These are phyloP conservation scores for Aspergillus costaricaensis DNA, from an alignment of 2,329 filamentous ascomycete species.

Conservation along the genomic window DNA sequence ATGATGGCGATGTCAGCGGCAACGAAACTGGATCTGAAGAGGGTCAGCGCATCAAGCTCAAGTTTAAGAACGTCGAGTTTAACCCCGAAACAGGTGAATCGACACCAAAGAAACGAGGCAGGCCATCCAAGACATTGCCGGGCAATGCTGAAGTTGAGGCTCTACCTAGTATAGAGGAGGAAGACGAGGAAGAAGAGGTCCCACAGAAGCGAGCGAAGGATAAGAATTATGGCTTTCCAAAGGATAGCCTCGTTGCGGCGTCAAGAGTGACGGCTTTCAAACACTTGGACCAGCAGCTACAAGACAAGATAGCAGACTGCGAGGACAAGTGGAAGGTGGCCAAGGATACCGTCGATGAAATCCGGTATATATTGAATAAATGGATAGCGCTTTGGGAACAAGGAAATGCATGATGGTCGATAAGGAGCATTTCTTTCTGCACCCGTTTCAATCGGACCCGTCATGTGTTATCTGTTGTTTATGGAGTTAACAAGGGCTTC, in stretches of 20 bases:
- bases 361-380: constrained; percentile 21
- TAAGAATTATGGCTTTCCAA: too few relatives aligned
- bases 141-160: constrained; percentile 5
- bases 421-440: background rate
- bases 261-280: too few relatives aligned
- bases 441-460: background rate
- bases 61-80: background rate
- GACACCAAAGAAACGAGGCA: background rate
- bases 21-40: background rate
- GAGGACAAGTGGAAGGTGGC: constrained; percentile 58
- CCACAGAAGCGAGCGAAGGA: background rate
- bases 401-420: background rate
- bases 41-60: background rate
- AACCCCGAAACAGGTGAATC: background rate
- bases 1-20: background rate
- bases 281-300: constrained; percentile 27
- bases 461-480: background rate
- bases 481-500: background rate
- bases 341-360: constrained; percentile 21
- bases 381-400: constrained; percentile 25
- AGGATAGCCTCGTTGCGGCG: too few relatives aligned
- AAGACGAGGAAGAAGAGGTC: constrained; percentile 22
- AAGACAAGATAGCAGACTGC: constrained; percentile 58
- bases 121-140: background rate
- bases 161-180: constrained; percentile 11